phyloP scores from a whole-genome alignment of 2,329 filamentous ascomycete species.

The Fusarium nygamai region DNA sequence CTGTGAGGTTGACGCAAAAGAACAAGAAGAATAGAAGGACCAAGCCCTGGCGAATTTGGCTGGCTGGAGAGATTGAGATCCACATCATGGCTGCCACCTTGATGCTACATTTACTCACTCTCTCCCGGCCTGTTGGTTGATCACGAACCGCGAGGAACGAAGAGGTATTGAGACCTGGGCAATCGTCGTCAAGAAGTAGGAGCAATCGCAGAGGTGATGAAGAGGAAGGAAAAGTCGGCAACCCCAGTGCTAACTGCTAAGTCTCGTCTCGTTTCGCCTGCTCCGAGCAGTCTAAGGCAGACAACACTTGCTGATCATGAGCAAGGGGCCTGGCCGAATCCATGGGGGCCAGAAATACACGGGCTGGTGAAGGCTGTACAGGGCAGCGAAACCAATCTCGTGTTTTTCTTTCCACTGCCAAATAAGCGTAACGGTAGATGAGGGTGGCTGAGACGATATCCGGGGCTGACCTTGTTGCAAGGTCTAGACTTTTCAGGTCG shows the following conservation, averaged over 20 bases:
- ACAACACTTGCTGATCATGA: constrained; percentile 21
- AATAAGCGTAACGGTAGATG: constrained; percentile 39
- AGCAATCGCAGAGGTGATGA: constrained; percentile 8
- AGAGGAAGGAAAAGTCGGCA: constrained; percentile 12
- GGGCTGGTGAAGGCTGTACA: neutral
- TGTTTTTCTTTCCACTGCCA: constrained; percentile 19
- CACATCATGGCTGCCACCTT: constrained; percentile 39
- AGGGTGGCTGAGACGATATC: constrained; percentile 42
- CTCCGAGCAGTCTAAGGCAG: constrained; percentile 3
- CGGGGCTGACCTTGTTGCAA: constrained; percentile 37
- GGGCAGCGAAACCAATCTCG: neutral
- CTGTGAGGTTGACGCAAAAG: constrained; percentile 30
- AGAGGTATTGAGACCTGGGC: constrained; percentile 3
- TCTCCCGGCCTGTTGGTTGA: constrained; percentile 21
- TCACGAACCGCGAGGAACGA: constrained; percentile 3
- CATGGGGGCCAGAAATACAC: constrained; percentile 10
- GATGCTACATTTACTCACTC: constrained; percentile 35
- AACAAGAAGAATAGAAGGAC: constrained; percentile 33
- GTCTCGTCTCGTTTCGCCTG: neutral
- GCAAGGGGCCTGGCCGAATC: constrained; percentile 25
- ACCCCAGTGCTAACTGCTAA: neutral
- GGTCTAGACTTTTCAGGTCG: constrained; percentile 35
- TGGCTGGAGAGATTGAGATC: constrained; percentile 31
- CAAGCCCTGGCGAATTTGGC: constrained; percentile 28
- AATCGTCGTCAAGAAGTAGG: neutral